Base-by-base conservation (phyloP, 345 rosid species). In the Brassica incana region DNA sequence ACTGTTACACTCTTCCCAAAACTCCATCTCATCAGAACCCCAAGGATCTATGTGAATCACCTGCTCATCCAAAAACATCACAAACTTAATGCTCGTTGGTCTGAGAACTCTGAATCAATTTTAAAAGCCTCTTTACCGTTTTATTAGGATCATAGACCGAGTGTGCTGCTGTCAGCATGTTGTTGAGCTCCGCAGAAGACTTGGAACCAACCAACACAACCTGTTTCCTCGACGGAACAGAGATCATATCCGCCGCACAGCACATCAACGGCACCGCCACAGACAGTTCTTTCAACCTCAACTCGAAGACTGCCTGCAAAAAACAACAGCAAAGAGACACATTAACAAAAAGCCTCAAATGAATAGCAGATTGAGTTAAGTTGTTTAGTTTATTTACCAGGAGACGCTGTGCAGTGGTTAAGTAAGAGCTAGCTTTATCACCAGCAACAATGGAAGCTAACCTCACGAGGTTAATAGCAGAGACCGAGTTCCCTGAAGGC, bases 211-310 rank as follows among this genome's bases (percentile, higher is more conserved):
- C 89, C 74, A 92, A 64, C 58, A 95, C 90, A 43, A 92, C 84
- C 80, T 92, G 89, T 77, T 90, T 92, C 83, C 83, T 69, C 12
- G 89, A 86, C 61, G 92, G 88, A 61, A 85, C 69, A 0, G 87
- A 71, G 69, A 87, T 73, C 92, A 91, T 90, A 59, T 87, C 97
- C 1, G 95, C 97, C 0, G 91, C 97, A 75, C 93, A 90, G 79
- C 97, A 95, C 99, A 91, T 91, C 77, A 91, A 83, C 0, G 97
- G 99, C 82, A 92, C 94, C 3, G 97, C 97, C 87, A 92, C 85
- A 1, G 99, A 91, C 86, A 83, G 65, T 50, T 92, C 99, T 77
- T 83, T 92, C 65, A 95, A 79, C 88, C 95, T 89, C 1, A 84
- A 72, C 84, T 91, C 91, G 15, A 95, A 95, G 50, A 92, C 97